phyloP scores from a whole-genome alignment of 345 rosid genomes.

The thale cress (Arabidopsis thaliana) region TAIR10.1 NC_003070.9:19874001-19874500 shows the following conservation, averaged over 20 bases:
- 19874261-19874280: neutral
- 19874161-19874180: neutral
- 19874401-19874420: constrained; percentile 48
- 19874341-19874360: neutral
- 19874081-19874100: neutral
- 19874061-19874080: no score
- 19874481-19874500: constrained; percentile 19
- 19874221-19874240: neutral
- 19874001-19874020: no score
- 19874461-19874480: constrained; percentile 32
- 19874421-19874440: constrained; percentile 42
- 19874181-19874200: neutral
- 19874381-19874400: constrained; percentile 34
- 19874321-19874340: neutral
- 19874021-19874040: no score
- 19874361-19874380: neutral
- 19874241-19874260: neutral
- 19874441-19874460: constrained; percentile 46
- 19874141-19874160: constrained; percentile 18
- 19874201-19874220: neutral
- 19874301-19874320: neutral
- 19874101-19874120: constrained; percentile 8
- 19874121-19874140: no score
- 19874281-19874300: neutral
- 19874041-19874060: no score